Evolutionary conservation across 2,329 filamentous ascomycete species (phyloP).

Genomic region (Xylariaceae sp.): DNA sequence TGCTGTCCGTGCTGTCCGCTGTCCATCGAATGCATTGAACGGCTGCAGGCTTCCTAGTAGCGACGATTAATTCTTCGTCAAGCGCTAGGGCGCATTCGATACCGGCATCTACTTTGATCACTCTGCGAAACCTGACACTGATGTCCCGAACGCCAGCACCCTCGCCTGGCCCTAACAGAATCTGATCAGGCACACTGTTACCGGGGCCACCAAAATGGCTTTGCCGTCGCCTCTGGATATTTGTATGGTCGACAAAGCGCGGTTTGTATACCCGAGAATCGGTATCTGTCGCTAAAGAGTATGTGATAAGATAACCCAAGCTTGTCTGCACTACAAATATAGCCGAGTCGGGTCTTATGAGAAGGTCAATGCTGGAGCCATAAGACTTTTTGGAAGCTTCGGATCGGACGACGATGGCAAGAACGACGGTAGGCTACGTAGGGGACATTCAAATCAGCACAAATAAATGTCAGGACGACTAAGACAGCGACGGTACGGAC

Average conservation of each 20-base stretch:
- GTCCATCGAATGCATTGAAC: slow-evolving; percentile 97
- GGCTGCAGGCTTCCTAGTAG: slow-evolving; percentile 89
- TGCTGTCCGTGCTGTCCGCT: slow-evolving; percentile 78
- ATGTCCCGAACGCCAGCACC: slow-evolving; percentile 83
- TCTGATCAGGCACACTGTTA: slow-evolving; percentile 63
- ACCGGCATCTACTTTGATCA: slow-evolving; percentile 96
- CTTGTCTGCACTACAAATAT: slow-evolving; percentile 91
- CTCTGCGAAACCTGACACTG: slow-evolving; percentile 92
- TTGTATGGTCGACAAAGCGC: slow-evolving; percentile 73
- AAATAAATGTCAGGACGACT: slow-evolving; percentile 29
- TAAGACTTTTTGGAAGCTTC: slow-evolving; percentile 80
- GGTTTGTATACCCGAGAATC: slow-evolving; percentile 85
- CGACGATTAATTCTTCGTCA: slow-evolving; percentile 91
- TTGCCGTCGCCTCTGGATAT: slow-evolving; percentile 67
- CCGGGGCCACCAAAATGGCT: slow-evolving; percentile 65
- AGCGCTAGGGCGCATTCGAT: slow-evolving; percentile 87
- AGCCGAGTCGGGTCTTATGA: slow-evolving; percentile 88
- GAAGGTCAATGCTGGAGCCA: slow-evolving; percentile 81
- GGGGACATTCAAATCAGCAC: slow-evolving; percentile 33
- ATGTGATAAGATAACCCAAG: slow-evolving; percentile 89
- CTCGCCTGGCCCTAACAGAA: slow-evolving; percentile 80
- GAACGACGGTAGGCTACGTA: slow-evolving; percentile 80
- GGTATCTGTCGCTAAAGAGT: slow-evolving; percentile 85
- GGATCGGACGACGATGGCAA: slow-evolving; percentile 86
- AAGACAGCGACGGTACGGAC: slow-evolving; percentile 53